A percentile compares a stretch with the other conserved stretches of the same genome.
These are phyloP conservation scores for Spiromastix sp. DNA, from an alignment of 2,329 filamentous ascomycete genomes.

Conservation along the genomic window DNA sequence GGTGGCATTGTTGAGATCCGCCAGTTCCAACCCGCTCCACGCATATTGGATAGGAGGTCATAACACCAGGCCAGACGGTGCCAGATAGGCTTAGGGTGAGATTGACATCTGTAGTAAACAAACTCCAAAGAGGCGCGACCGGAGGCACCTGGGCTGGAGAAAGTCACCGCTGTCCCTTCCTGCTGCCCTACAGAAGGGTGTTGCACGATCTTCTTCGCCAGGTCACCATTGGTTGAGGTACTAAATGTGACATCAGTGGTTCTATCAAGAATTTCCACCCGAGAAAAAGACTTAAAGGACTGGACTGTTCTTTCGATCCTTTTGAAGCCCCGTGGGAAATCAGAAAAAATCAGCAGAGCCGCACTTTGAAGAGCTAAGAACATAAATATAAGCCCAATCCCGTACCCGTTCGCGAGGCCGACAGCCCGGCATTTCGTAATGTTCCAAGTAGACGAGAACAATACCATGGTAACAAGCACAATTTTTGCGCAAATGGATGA, in stretches of 20 bases:
- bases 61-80: conserved; percentile 49
- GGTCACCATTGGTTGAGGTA: no score
- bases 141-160: no score
- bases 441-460: conserved; percentile 33
- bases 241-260: no score
- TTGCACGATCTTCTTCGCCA: no score
- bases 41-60: conserved; percentile 48
- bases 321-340: conserved; percentile 45
- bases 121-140: no score
- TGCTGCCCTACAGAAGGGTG: no score
- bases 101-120: conserved; percentile 45
- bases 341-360: conserved; percentile 44
- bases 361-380: conserved; percentile 47
- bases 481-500: conserved; percentile 30
- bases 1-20: conserved; percentile 37
- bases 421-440: conserved; percentile 38
- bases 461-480: conserved; percentile 34
- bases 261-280: no score
- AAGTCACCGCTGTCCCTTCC: no score
- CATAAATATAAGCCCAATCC: conserved; percentile 42
- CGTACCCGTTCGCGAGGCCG: conserved; percentile 42
- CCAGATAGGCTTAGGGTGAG: conserved; percentile 39
- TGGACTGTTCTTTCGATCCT: conserved; percentile 41
- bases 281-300: no score
- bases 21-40: conserved; percentile 53